Base-by-base conservation (phyloP, 2,329 filamentous ascomycete genomes). In the Paracorniculantispora psalliotae region DNA sequence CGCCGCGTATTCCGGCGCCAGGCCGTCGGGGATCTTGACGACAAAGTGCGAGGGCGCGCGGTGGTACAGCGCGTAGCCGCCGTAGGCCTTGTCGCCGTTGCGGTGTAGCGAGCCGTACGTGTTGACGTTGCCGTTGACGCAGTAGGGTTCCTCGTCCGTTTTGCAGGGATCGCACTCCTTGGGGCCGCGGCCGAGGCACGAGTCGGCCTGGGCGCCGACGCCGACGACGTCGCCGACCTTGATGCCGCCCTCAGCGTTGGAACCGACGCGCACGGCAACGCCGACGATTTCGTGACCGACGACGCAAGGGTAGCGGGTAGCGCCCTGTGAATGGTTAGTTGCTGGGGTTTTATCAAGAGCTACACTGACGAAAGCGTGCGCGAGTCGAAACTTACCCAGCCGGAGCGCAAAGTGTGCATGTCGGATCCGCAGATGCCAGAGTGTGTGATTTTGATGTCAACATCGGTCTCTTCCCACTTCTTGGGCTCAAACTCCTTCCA, bases 201-300 rank as follows among this genome's bases (percentile, higher is more conserved):
- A 77, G 58, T 76, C 75, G 35, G 76, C 78, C 67, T 88, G 85
- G 2, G 85, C 83, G 56, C 85, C 85, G 10, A 88, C 79, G 43
- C 83, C 82, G 26, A 88, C 84, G 33, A 85, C 79, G 67, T 88
- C 84, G 47, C 87, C 86, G 33, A 87, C 66, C 54, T 81, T 77
- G 70, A 89, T 77, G 48, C 75, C 68, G 28, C 68, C 66, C 21
- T 71, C 73, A 13, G 77, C 77, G 48, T 77, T 67, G 25, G 72
- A 72, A 35, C 83, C 84, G 39, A 86, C 75, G 28, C 80, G 79
- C 25, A 82, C 78, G 7, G 79, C 81, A 7, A 73, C 79, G 47
- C 85, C 85, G 62, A 88, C 79, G 47, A 88, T 87, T 66, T 88
- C 85, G 69, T 88, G 85, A 57, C 85, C 85, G 26, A 85, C 81